These are phyloP conservation scores for Syzygium aromaticum DNA, from an alignment of 345 rosid species.

Conservation along the genomic window DNA sequence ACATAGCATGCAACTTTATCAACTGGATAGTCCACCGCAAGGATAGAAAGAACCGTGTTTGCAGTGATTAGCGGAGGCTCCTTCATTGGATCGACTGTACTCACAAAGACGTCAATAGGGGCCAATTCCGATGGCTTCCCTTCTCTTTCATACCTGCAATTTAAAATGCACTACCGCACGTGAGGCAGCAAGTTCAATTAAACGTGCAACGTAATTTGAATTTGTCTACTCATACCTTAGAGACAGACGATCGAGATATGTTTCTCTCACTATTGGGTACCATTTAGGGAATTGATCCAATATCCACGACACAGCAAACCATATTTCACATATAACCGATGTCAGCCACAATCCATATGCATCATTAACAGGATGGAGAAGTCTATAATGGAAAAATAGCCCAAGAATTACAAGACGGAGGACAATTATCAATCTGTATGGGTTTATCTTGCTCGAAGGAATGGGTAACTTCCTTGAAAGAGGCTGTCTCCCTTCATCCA, in stretches of 20 bases:
- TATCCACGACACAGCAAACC: slow-evolving; percentile 99
- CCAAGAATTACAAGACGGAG: slow-evolving; percentile 87
- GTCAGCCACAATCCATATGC: slow-evolving; percentile 96
- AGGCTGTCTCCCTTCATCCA: slow-evolving; percentile 99
- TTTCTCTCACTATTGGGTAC: slow-evolving; percentile 85
- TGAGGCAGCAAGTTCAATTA: background rate
- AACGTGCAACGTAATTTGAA: background rate
- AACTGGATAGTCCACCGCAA: slow-evolving; percentile 94
- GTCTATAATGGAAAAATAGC: slow-evolving; percentile 85
- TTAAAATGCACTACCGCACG: background rate
- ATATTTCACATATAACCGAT: slow-evolving; percentile 94
- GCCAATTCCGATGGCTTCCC: slow-evolving; percentile 91
- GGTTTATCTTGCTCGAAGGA: slow-evolving; percentile 95
- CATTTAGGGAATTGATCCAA: slow-evolving; percentile 98
- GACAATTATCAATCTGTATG: slow-evolving; percentile 76
- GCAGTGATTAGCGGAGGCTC: slow-evolving; percentile 99
- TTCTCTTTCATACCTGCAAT: slow-evolving; percentile 85
- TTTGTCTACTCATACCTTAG: slow-evolving; percentile 42
- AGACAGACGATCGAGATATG: slow-evolving; percentile 91
- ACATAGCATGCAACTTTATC: slow-evolving; percentile 96
- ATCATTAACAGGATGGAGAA: slow-evolving; percentile 82
- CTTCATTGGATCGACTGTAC: slow-evolving; percentile 98
- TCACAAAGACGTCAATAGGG: slow-evolving; percentile 69
- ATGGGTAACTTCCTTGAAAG: slow-evolving; percentile 90
- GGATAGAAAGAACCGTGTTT: slow-evolving; percentile 93